Evolutionary conservation across 2,329 filamentous ascomycete species (phyloP).

Genomic region (Pseudocercospora crystallina): DNA sequence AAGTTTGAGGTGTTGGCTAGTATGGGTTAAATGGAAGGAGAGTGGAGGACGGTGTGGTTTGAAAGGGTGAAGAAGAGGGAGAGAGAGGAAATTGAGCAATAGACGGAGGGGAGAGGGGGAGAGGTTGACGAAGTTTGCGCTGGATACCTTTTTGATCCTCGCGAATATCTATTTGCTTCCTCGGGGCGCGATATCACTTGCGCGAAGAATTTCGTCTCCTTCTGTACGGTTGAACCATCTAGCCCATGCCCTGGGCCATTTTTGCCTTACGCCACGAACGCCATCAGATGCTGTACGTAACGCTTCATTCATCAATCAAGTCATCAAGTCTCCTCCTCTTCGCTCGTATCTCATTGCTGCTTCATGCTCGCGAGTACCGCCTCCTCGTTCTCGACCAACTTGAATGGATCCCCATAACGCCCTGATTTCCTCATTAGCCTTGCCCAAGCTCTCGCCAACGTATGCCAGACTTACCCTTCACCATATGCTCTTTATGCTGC

Average conservation of each 20-base stretch:
- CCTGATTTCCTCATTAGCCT: slow-evolving; percentile 21
- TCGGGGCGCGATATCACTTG: too few relatives aligned
- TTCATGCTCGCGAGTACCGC: slow-evolving; percentile 24
- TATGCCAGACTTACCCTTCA: slow-evolving; percentile 32
- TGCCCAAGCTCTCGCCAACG: not conserved
- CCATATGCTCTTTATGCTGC: slow-evolving; percentile 47
- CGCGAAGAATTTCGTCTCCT: too few relatives aligned
- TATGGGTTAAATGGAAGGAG: too few relatives aligned
- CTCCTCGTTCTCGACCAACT: slow-evolving; percentile 35
- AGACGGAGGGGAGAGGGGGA: too few relatives aligned
- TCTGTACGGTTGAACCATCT: too few relatives aligned
- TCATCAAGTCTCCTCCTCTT: not conserved
- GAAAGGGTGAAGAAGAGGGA: too few relatives aligned
- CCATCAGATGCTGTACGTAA: slow-evolving; percentile 2
- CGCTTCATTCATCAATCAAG: not conserved
- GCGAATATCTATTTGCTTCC: too few relatives aligned
- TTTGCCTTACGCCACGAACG: not conserved
- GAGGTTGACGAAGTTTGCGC: too few relatives aligned
- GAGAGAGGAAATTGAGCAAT: too few relatives aligned
- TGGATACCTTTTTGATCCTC: too few relatives aligned
- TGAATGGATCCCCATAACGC: slow-evolving; percentile 37
- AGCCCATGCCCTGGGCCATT: too few relatives aligned
- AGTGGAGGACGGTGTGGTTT: too few relatives aligned
- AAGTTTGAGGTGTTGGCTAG: slow-evolving; percentile 38
- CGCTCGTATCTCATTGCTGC: slow-evolving; percentile 7